Conservation (phyloP, 1,284 basidiomycete species). For the Cutaneotrichosporon mucoides region DNA sequence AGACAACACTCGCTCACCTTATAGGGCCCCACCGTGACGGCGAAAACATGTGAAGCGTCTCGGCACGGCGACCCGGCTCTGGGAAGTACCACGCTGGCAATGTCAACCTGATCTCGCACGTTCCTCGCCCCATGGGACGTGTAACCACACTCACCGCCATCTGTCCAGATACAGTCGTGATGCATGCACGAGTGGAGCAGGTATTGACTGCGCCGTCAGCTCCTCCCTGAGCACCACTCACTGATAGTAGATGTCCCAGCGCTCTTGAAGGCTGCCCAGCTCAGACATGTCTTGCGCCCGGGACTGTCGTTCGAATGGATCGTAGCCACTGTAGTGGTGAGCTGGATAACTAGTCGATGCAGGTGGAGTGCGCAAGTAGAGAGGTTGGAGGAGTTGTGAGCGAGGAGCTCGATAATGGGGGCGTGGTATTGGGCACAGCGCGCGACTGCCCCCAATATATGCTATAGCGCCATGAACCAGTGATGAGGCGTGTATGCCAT, state of each 20-base stretch:
- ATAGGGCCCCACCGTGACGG: conserved; percentile 21
- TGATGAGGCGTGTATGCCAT: too few species aligned
- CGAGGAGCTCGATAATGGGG: too few species aligned
- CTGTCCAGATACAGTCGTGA: conserved; percentile 27
- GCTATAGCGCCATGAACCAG: too few species aligned
- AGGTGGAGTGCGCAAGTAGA: neutral
- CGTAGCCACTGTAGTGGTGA: conserved; percentile 3
- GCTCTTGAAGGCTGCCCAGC: conserved; percentile 12
- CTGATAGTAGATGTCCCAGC: conserved; percentile 22
- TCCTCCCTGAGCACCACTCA: neutral
- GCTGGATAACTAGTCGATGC: neutral
- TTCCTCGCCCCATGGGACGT: too few species aligned
- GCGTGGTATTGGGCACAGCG: too few species aligned
- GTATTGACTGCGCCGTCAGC: conserved; percentile 14
- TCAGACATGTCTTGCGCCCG: conserved; percentile 17
- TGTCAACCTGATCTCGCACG: neutral
- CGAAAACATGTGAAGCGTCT: conserved; percentile 29
- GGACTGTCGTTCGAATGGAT: conserved; percentile 6
- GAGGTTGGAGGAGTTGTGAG: neutral
- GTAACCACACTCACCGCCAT: conserved; percentile 18
- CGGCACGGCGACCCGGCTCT: conserved; percentile 24
- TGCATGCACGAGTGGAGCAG: conserved; percentile 27
- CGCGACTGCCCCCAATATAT: too few species aligned
- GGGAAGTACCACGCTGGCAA: conserved; percentile 35
- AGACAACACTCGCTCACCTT: conserved; percentile 18